Evolutionary conservation across 1,284 basidiomycete genomes (phyloP).

Genomic region (Cryptococcus sp.): DNA sequence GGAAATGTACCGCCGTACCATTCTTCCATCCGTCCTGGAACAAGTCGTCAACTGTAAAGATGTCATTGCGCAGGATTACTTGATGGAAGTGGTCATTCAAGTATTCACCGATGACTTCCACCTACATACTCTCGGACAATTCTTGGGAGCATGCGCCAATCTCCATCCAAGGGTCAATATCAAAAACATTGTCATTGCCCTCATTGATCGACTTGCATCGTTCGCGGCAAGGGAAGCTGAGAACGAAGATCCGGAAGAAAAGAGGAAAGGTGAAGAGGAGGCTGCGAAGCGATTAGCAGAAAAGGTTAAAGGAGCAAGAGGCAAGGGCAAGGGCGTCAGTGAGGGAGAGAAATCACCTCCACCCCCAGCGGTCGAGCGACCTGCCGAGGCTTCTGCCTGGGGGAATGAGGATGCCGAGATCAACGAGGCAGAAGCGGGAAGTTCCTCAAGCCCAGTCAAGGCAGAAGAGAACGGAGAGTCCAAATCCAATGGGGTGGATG

Average conservation of each 20-base stretch:
- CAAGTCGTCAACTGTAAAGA: constrained; percentile 96
- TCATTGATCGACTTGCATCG: constrained; percentile 89
- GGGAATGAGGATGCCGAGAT: constrained; percentile 11
- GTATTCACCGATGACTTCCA: constrained; percentile 97
- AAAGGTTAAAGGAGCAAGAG: constrained; percentile 59
- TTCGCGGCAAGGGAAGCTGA: constrained; percentile 92
- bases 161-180: constrained; percentile 94
- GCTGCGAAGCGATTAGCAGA: constrained; percentile 78
- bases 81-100: constrained; percentile 98
- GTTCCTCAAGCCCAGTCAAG: constrained; percentile 9
- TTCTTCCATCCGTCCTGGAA: constrained; percentile 84
- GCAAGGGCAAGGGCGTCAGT: constrained; percentile 50
- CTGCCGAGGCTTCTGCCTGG: constrained; percentile 40
- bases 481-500: constrained; percentile 10
- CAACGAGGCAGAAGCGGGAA: constrained; percentile 1
- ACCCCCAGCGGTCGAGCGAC: constrained; percentile 21
- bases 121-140: constrained; percentile 82
- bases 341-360: constrained; percentile 17
- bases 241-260: constrained; percentile 86
- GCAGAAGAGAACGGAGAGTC: constrained; percentile 5
- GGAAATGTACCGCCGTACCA: constrained; percentile 75
- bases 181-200: constrained; percentile 90
- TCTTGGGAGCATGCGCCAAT: constrained; percentile 87
- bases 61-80: constrained; percentile 92
- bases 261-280: constrained; percentile 82